Base-by-base conservation (phyloP, 176 grass and related monocot genomes). In the Bonia amplexicaulis region DNA sequence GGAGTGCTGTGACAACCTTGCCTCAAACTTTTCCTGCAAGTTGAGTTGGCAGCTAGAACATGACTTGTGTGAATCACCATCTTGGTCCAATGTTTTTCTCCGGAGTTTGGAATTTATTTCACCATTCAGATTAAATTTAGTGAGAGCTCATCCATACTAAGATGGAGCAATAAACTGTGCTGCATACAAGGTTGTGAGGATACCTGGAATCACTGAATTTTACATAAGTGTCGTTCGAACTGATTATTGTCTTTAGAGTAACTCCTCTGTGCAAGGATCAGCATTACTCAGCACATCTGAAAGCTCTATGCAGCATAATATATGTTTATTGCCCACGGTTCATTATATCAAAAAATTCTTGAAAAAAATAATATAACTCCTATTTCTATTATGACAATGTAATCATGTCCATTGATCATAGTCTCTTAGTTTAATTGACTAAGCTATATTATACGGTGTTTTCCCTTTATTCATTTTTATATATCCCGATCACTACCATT, bases 331-430 rank as follows among this genome's bases (percentile, higher is more conserved):
- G 14, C 31, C 25, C 82, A 53, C 45, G 33, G 31, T 77, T 64
- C n/a, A 81, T 89, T 83, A 75, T 66, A 45, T 27, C 11, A 6
- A 40, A 68, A 60, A 69, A 31, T 51, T 84, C 47, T 44, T 80
- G 52, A 72, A 64, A 70, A 61, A 82, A 46, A 6, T 25, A 78
- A 48, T 52, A 54, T 76, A 67, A 55, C 20, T 22, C 7, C 22
- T 20, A 55, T 22, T 55, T 55, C 19, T 55, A 55, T 55, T 55
- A 79, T 79, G 44, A 52, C 33, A n/a, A 78, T 82, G 55, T 35
- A 40, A 72, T 65, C 3, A 6, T 71, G 33, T 33, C 39, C 19
- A 66, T 88, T 77, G 55, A 72, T 81, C 51, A 76, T 85, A 46
- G 31, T 62, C 45, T 59, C 3, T 7, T 49, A 51, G 41, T 64